Percentiles rank a stretch among this genome's conserved stretches.
These are phyloP conservation scores for Hibiscus trionum DNA, from an alignment of 345 rosid genomes.

Conservation along the genomic window DNA sequence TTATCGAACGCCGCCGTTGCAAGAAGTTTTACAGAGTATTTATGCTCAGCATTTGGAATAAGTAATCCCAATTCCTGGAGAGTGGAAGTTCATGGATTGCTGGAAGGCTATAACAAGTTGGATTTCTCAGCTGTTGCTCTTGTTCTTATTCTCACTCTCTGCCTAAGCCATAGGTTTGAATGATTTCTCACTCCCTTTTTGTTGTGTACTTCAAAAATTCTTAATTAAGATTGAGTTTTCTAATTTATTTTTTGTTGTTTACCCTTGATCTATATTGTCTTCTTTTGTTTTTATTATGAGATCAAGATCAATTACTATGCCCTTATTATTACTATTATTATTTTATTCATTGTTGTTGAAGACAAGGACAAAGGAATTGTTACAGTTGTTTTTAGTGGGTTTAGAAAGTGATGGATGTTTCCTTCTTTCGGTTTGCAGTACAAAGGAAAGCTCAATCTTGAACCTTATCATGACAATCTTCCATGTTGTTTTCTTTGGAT, in stretches of 20 bases:
- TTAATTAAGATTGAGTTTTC: neutral
- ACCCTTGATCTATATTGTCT: neutral
- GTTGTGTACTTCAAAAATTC: neutral
- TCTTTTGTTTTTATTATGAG: neutral
- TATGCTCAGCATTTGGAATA: slow-evolving; percentile 59
- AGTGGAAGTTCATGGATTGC: slow-evolving; percentile 50
- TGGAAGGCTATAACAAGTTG: slow-evolving; percentile 58
- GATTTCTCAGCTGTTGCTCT: slow-evolving; percentile 85
- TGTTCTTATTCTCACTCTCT: slow-evolving; percentile 76
- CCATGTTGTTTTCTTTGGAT: slow-evolving; percentile 74
- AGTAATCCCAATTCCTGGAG: slow-evolving; percentile 57
- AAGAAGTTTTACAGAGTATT: slow-evolving; percentile 76
- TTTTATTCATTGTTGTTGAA: slow-evolving; percentile 1
- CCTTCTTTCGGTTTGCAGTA: slow-evolving; percentile 41
- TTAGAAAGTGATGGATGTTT: slow-evolving; percentile 26
- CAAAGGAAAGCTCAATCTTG: slow-evolving; percentile 81
- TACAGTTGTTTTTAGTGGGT: slow-evolving; percentile 1
- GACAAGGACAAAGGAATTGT: neutral
- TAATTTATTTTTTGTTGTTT: neutral
- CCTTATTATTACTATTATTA: neutral
- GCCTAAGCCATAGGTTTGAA: slow-evolving; percentile 68
- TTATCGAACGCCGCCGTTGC: slow-evolving; percentile 91
- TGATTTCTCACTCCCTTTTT: slow-evolving; percentile 4
- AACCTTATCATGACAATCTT: slow-evolving; percentile 78
- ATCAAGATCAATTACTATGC: neutral